Evolutionary conservation across 768 basidiomycete species (phyloP), one percentile per base, ranked within the genome.

Genomic region (Trametes sanguinea): DNA sequence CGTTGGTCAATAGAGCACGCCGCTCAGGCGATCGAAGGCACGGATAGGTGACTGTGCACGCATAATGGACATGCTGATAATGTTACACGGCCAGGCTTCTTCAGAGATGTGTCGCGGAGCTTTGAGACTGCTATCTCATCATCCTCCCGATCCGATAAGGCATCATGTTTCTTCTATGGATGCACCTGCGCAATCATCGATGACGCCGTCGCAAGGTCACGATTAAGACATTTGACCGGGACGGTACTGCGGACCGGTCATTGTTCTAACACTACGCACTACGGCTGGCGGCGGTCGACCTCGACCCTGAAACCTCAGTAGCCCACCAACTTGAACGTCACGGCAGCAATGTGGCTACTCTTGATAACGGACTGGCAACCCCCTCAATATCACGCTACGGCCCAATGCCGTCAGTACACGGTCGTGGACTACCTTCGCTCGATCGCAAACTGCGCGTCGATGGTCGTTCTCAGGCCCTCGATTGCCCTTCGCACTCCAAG

Each of bases 181-280:
- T 22, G 22, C 22, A 22, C 22, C 22, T 16, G 9, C 17, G 14
- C 40, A 50, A 42, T 45, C 57, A 59, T 59, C 57, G 50, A 59
- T 59, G 57, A 51, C 57, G 50, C 29, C 35, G 35, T 29, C 30
- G 29, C 42, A 22, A 45, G 27, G 27, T 43, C 51, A 48, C 8
- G 13, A 10, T 4, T 50, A 50, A 61, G 52, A 54, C 45, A 48
- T 48, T 37, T 29, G 29, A 30, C 50, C 50, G 42, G 30, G 17
- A 44, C 60, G 60, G 60, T 50, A 48, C 29, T 50, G 29, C 60
- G 60, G 60, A 33, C 60, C 60, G 60, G 45, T 3, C 13, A 13
- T 43, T 11, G n/a, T 4, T 29, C 46, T 11, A 33, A 52, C 46
- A 42, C 46, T 35, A 17, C 51, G 10, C 39, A 13, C 39, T 22